A percentile compares a stretch with the other conserved stretches of the same genome.
Evolutionary conservation across 202 grass and related monocot species (phyloP).

Genomic region (Miscanthus sacchariflorus): DNA sequence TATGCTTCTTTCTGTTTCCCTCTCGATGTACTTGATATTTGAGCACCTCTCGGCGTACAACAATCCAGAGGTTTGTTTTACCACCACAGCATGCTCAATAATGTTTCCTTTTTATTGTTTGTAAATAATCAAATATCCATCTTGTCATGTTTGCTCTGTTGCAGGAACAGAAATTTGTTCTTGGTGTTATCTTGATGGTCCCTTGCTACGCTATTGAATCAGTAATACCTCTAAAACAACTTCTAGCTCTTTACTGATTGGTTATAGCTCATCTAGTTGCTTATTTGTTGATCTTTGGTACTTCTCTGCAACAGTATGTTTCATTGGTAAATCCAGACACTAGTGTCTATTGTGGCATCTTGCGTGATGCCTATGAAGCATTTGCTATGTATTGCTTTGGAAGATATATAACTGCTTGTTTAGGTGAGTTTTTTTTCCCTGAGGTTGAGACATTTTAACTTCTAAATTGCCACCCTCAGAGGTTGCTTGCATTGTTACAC

Average conservation of each 20-base stretch:
- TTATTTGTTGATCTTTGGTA: constrained; percentile 39
- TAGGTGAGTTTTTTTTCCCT: constrained; percentile 56
- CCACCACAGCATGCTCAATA: constrained; percentile 17
- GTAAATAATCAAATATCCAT: constrained; percentile 28
- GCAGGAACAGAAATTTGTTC: constrained; percentile 91
- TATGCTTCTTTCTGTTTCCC: constrained; percentile 62
- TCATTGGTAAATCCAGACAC: constrained; percentile 77
- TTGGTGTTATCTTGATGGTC: constrained; percentile 92
- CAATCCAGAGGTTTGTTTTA: constrained; percentile 79
- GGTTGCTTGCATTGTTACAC: not conserved
- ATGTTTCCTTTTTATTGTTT: not conserved
- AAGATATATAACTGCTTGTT: constrained; percentile 85
- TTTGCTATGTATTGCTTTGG: constrained; percentile 97
- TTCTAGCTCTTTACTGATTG: constrained; percentile 20
- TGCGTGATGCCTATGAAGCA: constrained; percentile 88
- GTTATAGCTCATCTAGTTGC: constrained; percentile 9
- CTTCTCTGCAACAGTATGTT: constrained; percentile 61
- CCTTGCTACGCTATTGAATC: constrained; percentile 84
- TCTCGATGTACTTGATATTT: constrained; percentile 77
- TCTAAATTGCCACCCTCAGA: not conserved
- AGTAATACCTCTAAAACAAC: constrained; percentile 51
- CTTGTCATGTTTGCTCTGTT: constrained; percentile 32
- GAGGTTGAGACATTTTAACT: not conserved
- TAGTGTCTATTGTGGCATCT: constrained; percentile 81
- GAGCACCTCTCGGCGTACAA: constrained; percentile 88